Conservation (phyloP, 2,329 filamentous ascomycete genomes). For the Acarospora socialis region DNA sequence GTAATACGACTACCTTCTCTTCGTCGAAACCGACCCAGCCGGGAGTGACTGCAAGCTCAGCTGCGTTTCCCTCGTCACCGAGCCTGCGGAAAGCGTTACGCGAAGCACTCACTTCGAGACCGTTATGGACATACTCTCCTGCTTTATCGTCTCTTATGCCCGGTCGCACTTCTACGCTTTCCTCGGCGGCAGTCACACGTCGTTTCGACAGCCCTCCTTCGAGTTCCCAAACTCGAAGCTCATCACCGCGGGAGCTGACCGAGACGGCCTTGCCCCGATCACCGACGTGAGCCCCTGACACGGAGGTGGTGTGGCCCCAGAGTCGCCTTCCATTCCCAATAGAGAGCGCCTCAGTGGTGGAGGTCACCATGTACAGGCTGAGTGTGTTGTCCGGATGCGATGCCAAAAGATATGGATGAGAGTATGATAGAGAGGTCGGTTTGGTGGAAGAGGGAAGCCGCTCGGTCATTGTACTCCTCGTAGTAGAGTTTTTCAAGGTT, state of each 20-base stretch:
- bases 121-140: slow-evolving; percentile 11
- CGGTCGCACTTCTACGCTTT: slow-evolving; percentile 40
- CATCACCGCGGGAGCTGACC: slow-evolving; percentile 65
- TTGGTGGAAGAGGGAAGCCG: slow-evolving; percentile 26
- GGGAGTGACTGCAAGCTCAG: slow-evolving; percentile 24
- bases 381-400: slow-evolving; percentile 80
- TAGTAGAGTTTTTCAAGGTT: too few relatives aligned
- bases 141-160: too few relatives aligned
- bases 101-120: too few relatives aligned
- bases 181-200: slow-evolving; percentile 29
- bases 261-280: slow-evolving; percentile 77
- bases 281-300: slow-evolving; percentile 73
- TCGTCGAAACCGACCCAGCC: slow-evolving; percentile 80
- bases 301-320: slow-evolving; percentile 84
- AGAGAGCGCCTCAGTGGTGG: slow-evolving; percentile 47
- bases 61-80: too few relatives aligned
- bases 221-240: slow-evolving; percentile 78
- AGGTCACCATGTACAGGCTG: slow-evolving; percentile 66
- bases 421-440: slow-evolving; percentile 53
- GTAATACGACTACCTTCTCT: slow-evolving; percentile 76
- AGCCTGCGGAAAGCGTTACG: too few relatives aligned
- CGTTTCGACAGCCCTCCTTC: slow-evolving; percentile 49
- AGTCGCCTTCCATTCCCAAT: slow-evolving; percentile 63
- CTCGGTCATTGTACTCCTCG: slow-evolving; percentile 1
- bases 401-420: slow-evolving; percentile 72